Base-by-base conservation (phyloP, 2,329 filamentous ascomycete genomes). In the Penicillium sp. region DNA sequence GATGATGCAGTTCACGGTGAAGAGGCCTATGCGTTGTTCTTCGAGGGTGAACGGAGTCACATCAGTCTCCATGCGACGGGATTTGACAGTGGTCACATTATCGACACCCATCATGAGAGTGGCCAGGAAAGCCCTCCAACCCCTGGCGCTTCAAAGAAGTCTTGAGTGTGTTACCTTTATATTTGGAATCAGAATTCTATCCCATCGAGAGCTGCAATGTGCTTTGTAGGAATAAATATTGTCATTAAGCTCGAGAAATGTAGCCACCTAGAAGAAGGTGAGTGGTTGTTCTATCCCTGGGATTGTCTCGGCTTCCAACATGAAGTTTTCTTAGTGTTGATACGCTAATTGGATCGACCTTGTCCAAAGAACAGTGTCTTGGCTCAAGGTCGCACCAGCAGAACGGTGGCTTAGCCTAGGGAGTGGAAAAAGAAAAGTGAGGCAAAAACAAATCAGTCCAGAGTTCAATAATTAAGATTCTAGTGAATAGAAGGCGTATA, bases 1-100 rank as follows among this genome's bases (percentile, higher is more conserved):
- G 82, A 84, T 65, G 80, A 81, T 61, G 79, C 79, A 19, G 72
- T 83, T 30, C 82, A 84, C 65, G 81, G 82, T 49, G 82, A 84
- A 67, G 77, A 77, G 33, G 78, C 82, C 4, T 80, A 80, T 55
- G 73, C 59, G 6, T 59, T 73, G 6, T 76, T 76, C 40, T 66
- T 65, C 17, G 65, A 60, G 38, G 63, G 60, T 3, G 63, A 63
- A 53, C 47, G 65, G 40, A 65, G 63, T 22, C 64, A 66, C 30
- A 22, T 66, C 30, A 66, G 62, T 45, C 42, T 66, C 22, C 56
- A 64, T n/a, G 45, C 45, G 4, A 55, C 45, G 15, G 59, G 38
- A 13, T 33, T 60, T 30, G 64, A 60, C 28, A 66, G 62, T 54
- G 61, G 54, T 9, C 58, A 61, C 17, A 55, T 65, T 6, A 57